Evolutionary conservation across 192 early-diverging fungal species (phyloP).

Genomic region (Entomortierella parvispora): DNA sequence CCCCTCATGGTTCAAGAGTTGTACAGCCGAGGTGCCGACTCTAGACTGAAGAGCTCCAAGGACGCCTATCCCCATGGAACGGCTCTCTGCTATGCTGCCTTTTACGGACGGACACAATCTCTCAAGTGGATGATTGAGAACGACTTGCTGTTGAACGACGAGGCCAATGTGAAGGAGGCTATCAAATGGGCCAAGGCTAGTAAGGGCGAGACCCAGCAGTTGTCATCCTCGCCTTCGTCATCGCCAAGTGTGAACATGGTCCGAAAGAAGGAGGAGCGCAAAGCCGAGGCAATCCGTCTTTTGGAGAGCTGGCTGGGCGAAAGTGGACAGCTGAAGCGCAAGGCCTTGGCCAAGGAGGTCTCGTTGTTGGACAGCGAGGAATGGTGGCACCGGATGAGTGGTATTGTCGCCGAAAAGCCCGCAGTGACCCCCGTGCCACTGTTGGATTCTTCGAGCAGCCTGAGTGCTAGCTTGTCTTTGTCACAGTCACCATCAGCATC

Average conservation of each 20-base stretch:
- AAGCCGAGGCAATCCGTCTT: slow-evolving; percentile 29
- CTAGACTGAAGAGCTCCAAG: slow-evolving; percentile 46
- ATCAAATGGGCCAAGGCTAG: slow-evolving; percentile 46
- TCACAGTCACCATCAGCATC: background rate
- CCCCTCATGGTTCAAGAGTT: slow-evolving; percentile 49
- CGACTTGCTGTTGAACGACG: slow-evolving; percentile 41
- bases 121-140: slow-evolving; percentile 51
- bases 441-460: background rate
- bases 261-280: slow-evolving; percentile 40
- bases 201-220: slow-evolving; percentile 15
- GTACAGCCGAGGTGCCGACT: slow-evolving; percentile 43
- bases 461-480: background rate
- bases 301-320: slow-evolving; percentile 45
- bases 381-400: slow-evolving; percentile 46
- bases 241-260: slow-evolving; percentile 6
- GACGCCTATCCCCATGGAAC: slow-evolving; percentile 47
- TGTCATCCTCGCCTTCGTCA: slow-evolving; percentile 5
- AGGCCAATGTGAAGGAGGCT: slow-evolving; percentile 41
- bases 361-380: slow-evolving; percentile 11
- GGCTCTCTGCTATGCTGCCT: slow-evolving; percentile 37
- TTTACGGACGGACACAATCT: slow-evolving; percentile 38
- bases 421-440: background rate
- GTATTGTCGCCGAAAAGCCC: slow-evolving; percentile 28
- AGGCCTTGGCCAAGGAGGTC: slow-evolving; percentile 25
- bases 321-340: slow-evolving; percentile 28